Evolutionary conservation across 768 basidiomycete genomes (phyloP), one percentile per base, ranked within the genome.

Genomic region (Pleurotus citrinopileatus): DNA sequence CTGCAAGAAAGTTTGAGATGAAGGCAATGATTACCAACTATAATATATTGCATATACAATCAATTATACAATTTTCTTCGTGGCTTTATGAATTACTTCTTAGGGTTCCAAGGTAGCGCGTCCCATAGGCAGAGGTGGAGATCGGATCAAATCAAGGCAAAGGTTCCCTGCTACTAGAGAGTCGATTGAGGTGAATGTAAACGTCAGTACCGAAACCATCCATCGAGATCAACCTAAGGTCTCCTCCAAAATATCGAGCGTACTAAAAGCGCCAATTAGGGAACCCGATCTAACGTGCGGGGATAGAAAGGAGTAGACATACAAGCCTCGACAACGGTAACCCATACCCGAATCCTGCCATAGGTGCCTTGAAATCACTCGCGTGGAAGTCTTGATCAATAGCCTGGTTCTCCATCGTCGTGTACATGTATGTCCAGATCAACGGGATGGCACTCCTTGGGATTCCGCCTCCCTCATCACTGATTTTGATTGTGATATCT

Each of bases 381-480:
- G 83, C 86, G 58, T 87, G 81, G 60, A 94, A 90, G 58, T 91
- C 83, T 68, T 86, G 83, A 59, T 86, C 88, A 42, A 91, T 80
- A 13, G 77, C 80, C 68, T 86, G 81, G 10, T 80, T 77, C 66
- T 82, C 79, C 90, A 91, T 89, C 10, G 87, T 93, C 47, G 91
- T 93, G 61, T 93, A 93, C 92, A 97, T 96, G 68, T 94, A 98
- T 55, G 96, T 99, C 97, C 97, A 99, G 51, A 99, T 96, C 42
- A 95, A 78, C 6, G 94, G 93, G 13, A 98, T 88, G 0, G 92
- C 91, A 57, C 87, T 71, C 74, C 93, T 70, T 22, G 93, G 83
- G 53, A 98, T 98, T 0, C 96, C 94, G 0, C 96, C 96, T 2
- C 96, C 96, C 67, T 99, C 96, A 65, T 99, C 96, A 1, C 85